These are phyloP conservation scores for Petrea volubilis DNA, from an alignment of 257 asterid species.

Conservation along the genomic window DNA sequence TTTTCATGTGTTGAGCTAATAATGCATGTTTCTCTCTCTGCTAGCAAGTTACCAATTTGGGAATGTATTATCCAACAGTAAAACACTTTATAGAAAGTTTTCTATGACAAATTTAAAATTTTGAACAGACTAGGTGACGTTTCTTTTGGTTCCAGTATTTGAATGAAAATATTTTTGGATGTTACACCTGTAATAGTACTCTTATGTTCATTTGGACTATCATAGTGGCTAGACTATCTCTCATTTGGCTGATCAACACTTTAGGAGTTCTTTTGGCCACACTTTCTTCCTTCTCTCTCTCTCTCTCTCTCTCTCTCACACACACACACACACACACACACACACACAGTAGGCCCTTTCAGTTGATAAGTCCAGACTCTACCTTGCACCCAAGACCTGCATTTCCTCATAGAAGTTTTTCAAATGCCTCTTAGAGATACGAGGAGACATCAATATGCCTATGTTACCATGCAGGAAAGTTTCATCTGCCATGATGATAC, in stretches of 20 bases:
- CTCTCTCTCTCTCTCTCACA: too few relatives aligned
- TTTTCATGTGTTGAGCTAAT: background rate
- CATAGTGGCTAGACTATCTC: background rate
- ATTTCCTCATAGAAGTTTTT: background rate
- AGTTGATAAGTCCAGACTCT: background rate
- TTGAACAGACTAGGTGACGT: background rate
- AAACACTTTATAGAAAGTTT: background rate
- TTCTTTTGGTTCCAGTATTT: background rate
- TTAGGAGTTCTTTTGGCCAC: background rate
- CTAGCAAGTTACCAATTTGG: background rate
- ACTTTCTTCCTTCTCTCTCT: background rate
- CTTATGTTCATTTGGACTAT: slow-evolving; percentile 1
- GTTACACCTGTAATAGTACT: background rate
- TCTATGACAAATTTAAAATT: background rate
- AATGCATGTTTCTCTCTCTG: background rate
- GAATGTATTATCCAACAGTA: background rate
- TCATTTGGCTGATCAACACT: background rate
- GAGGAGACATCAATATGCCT: background rate
- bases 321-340: too few relatives aligned
- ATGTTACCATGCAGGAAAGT: background rate
- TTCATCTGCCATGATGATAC: background rate
- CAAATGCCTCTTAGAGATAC: background rate
- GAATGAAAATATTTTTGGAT: background rate
- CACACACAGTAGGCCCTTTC: background rate
- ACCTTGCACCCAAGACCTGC: background rate